Base-by-base conservation (phyloP, 2,329 filamentous ascomycete species). In the Sphaerostilbella broomeana region DNA sequence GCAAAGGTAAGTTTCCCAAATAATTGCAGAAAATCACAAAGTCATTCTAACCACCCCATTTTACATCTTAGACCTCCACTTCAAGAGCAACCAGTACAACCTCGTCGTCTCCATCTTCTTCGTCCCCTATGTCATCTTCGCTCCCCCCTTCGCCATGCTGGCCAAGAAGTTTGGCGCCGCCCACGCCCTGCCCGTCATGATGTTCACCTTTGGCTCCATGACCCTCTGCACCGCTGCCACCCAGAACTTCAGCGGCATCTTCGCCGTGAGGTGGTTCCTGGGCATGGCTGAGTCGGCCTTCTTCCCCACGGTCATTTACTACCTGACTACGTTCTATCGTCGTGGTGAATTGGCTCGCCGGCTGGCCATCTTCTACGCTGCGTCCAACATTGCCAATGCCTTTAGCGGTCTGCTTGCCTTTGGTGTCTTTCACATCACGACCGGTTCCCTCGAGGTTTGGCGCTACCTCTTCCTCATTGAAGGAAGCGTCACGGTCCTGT, bases 51-150 rank as follows among this genome's bases (percentile, higher is more conserved):
- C n/a, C n/a, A n/a, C n/a, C n/a, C n/a, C n/a, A n/a, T n/a, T n/a
- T n/a, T n/a, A 25, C 13, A 20, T 16, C 4, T 6, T 20, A 69
- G 62, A 65, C 35, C 57, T 67, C 16, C 42, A 72, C 39, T 75
- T 86, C 65, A 70, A 72, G 38, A 42, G 54, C 3, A 70, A 77
- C 51, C 72, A 85, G 57, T 86, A 87, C 65, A 87, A 86, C 58
- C 72, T 79, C 31, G 69, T 86, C 32, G 60, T 88, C 27, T 75
- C 70, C 47, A 78, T 88, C 47, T 88, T 88, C 67, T 88, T 84
- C 59, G 68, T 87, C 5, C 84, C 84, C 0, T 87, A 82, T 55
- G 83, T 87, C 37, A 54, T 87, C 27, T 81, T 79, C 37, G 82
- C 81, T 0, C 81, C 80, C 0, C 57, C 63, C 7, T 47, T 66